Percentiles rank a stretch among this genome's conserved stretches.
Conservation (phyloP, 768 basidiomycete species). For the Suillus brevipes region DNA sequence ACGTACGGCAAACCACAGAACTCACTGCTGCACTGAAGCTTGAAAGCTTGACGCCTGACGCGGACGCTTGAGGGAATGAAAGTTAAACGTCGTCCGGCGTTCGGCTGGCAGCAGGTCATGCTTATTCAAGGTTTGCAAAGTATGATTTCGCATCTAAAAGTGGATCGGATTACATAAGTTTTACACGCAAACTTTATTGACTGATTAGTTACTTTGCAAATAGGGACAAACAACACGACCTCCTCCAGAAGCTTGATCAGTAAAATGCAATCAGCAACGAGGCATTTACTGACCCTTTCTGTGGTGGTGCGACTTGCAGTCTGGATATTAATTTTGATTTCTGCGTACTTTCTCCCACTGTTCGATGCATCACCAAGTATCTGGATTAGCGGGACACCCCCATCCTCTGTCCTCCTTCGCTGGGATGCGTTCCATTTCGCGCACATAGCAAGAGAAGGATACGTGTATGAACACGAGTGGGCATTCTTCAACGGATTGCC, state of each 20-base stretch:
- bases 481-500: conserved; percentile 83
- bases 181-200: not conserved
- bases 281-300: conserved; percentile 27
- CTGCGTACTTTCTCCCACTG: conserved; percentile 21
- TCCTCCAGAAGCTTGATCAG: not conserved
- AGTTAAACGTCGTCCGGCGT: not conserved
- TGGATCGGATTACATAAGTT: not conserved
- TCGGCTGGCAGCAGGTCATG: not conserved
- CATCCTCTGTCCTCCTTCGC: conserved; percentile 48
- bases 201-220: not conserved
- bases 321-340: conserved; percentile 20
- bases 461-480: conserved; percentile 77
- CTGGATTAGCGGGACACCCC: conserved; percentile 10
- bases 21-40: not conserved
- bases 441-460: conserved; percentile 59
- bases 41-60: not conserved
- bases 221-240: not conserved
- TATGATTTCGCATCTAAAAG: not conserved
- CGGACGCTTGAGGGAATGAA: not conserved
- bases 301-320: conserved; percentile 22
- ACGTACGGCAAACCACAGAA: not conserved
- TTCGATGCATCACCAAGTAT: conserved; percentile 32
- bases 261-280: not conserved
- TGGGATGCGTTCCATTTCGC: conserved; percentile 91
- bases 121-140: not conserved